Percentiles rank a stretch among this genome's conserved stretches.
These are phyloP conservation scores for Tuber umbilicatum DNA, from an alignment of 495 filamentous ascomycete species.

Conservation along the genomic window DNA sequence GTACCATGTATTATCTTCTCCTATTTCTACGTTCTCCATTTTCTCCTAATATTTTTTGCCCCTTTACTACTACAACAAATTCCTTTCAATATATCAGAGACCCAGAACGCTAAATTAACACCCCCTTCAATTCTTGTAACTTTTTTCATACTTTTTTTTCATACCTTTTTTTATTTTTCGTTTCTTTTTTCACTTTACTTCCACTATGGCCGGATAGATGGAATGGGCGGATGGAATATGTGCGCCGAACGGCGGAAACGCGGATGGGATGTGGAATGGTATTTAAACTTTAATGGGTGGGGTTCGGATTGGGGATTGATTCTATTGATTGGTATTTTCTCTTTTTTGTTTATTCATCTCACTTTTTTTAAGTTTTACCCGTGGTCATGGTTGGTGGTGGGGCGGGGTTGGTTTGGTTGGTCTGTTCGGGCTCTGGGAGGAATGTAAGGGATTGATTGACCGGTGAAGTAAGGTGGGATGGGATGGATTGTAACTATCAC, in stretches of 20 bases:
- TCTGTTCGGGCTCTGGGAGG: slow-evolving; percentile 2
- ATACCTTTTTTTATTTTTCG: background rate
- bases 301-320: slow-evolving; percentile 6
- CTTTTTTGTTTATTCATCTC: background rate
- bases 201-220: background rate
- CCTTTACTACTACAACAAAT: background rate
- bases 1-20: background rate
- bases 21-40: background rate
- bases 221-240: background rate
- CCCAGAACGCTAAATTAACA: background rate
- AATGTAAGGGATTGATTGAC: background rate
- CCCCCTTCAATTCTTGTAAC: slow-evolving; percentile 9
- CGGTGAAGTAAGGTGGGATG: background rate
- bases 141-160: no score
- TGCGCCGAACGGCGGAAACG: background rate
- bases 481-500: background rate
- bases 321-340: slow-evolving; percentile 15
- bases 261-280: background rate
- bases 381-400: background rate
- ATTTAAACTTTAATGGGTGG: slow-evolving; percentile 3
- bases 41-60: background rate
- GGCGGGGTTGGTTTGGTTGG: background rate
- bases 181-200: background rate
- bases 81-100: background rate
- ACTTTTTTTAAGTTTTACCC: background rate